Base-by-base conservation (phyloP, 2,329 filamentous ascomycete species). In the Didymella segeticola region DNA sequence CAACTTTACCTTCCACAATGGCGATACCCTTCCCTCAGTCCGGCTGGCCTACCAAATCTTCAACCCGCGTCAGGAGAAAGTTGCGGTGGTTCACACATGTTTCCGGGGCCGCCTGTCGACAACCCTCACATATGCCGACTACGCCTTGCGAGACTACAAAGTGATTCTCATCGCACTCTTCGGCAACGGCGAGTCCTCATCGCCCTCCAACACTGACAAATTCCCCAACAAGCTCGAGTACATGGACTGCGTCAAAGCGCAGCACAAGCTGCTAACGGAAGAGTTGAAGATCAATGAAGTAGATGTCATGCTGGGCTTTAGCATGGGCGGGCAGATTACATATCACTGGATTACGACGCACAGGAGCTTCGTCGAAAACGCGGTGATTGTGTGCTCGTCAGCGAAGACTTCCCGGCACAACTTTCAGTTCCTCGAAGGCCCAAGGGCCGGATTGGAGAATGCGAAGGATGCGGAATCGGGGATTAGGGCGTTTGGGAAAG, bases 311-410 rank as follows among this genome's bases (percentile, higher is more conserved):
- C 63, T 84, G 2, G 83, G 83, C 1, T 85, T 83, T 76, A 82
- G 79, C 41, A 83, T 85, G 82, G 83, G 82, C 30, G 83, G 81
- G 1, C 79, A 78, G 19, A 78, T 83, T 49, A 76, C 81, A 2
- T 85, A 81, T 49, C 79, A 85, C 57, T 82, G 81, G 80, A 66
- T 75, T 4, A 74, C 78, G 1, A 74, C 82, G 38, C 81, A 77
- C 47, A 81, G 82, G 0, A 74, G 76, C n/a, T 81, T 83, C 17
- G 46, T 67, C 34, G 61, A 61, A 30, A 62, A 63, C 25, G 74
- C 78, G 33, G 78, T 82, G 7, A 77, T 80, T 1, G 78, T 84
- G 26, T 83, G 80, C 55, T 80, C 80, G 8, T 78, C 78, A 5
- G 82, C 83, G 0, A 69, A 70, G 23, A 84, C 82, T 0, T 79